Evolutionary conservation across 768 basidiomycete genomes (phyloP).

Genomic region (Macrolepiota dolichaula): DNA sequence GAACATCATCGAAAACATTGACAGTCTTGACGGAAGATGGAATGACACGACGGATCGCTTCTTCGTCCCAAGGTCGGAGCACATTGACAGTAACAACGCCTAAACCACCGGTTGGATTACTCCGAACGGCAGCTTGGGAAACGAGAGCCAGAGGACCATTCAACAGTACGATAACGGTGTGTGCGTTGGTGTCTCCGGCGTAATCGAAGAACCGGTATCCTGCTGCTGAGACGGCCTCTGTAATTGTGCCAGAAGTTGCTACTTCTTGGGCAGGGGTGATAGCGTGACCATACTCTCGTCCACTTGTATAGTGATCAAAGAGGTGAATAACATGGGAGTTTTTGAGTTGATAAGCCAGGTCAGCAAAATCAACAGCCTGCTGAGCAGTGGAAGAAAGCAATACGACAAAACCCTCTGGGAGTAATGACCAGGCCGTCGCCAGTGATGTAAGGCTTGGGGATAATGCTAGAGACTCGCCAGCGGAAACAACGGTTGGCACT

Average conservation of each 20-base stretch:
- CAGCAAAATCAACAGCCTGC: constrained; percentile 75
- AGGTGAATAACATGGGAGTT: constrained; percentile 78
- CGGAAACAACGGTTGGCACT: constrained; percentile 69
- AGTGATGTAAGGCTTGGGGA: constrained; percentile 76
- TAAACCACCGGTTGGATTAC: constrained; percentile 38
- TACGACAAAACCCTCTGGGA: constrained; percentile 67
- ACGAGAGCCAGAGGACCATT: constrained; percentile 76
- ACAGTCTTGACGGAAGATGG: constrained; percentile 58
- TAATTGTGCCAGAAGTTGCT: constrained; percentile 30
- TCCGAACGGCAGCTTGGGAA: constrained; percentile 46
- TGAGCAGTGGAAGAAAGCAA: constrained; percentile 83
- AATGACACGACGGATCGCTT: constrained; percentile 54
- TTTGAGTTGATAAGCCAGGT: constrained; percentile 69
- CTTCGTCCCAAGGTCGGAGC: constrained; percentile 79
- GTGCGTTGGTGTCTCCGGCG: constrained; percentile 59
- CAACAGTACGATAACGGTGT: constrained; percentile 63
- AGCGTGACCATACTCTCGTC: constrained; percentile 70
- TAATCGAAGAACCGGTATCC: constrained; percentile 83
- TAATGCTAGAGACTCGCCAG: constrained; percentile 64
- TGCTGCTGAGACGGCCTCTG: constrained; percentile 47
- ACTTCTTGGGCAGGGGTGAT: constrained; percentile 34
- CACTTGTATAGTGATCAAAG: constrained; percentile 81
- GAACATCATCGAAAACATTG: constrained; percentile 79
- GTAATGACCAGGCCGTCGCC: constrained; percentile 51
- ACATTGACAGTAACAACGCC: constrained; percentile 74